Evolutionary conservation across 495 filamentous ascomycete genomes (phyloP).

Genomic region (Hypoxylon fragiforme): DNA sequence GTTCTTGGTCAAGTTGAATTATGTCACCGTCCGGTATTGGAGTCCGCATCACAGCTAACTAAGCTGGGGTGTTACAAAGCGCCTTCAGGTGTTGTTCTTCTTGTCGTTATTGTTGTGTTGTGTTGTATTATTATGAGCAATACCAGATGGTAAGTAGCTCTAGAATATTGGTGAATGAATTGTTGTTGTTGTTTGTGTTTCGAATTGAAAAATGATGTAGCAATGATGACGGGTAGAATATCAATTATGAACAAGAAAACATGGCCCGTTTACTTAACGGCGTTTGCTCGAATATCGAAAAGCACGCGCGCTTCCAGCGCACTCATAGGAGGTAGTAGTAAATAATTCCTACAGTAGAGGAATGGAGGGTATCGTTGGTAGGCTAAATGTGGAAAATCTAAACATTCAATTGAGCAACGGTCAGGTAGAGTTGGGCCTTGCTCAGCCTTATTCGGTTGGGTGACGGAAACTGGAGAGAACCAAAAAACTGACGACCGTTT

Average conservation of each 20-base stretch:
- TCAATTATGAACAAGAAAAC: constrained; percentile 7
- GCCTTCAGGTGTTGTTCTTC: too few relatives aligned
- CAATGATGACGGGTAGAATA: neutral
- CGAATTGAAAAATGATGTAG: neutral
- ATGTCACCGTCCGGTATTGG: constrained; percentile 26
- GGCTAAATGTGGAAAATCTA: constrained; percentile 8
- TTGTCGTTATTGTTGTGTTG: neutral
- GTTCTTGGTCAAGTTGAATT: constrained; percentile 33
- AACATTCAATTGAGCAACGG: constrained; percentile 7
- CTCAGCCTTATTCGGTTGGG: constrained; percentile 26
- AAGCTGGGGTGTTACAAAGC: constrained; percentile 12
- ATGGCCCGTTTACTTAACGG: constrained; percentile 10
- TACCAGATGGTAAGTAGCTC: neutral
- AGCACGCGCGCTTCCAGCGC: constrained; percentile 31
- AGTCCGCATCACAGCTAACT: constrained; percentile 40
- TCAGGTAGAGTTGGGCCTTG: constrained; percentile 7
- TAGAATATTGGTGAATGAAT: neutral
- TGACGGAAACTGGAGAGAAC: constrained; percentile 15
- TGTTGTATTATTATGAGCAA: neutral
- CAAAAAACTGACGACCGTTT: constrained; percentile 6
- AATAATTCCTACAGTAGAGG: constrained; percentile 20
- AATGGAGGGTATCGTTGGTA: constrained; percentile 15
- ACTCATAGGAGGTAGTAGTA: constrained; percentile 29
- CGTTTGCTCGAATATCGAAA: constrained; percentile 3
- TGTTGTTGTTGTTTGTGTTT: neutral